Base-by-base conservation (phyloP, 1,139 yeast genomes). In the Yamadazyma conglobata region DNA sequence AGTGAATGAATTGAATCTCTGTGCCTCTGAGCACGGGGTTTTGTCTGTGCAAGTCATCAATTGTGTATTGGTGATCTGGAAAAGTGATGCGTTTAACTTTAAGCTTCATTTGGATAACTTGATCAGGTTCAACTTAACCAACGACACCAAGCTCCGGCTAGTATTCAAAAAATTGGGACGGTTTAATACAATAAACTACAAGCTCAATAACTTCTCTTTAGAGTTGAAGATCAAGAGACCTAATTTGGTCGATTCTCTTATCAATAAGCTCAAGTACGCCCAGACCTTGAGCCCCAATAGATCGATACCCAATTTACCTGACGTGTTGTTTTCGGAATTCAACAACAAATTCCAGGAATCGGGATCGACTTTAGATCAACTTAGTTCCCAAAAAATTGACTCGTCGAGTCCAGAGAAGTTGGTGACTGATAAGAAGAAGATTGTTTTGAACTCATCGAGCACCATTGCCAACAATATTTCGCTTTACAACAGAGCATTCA, bases 51-150 rank as follows among this genome's bases (percentile, higher is more conserved):
- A 50, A 10, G 31, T 47, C 2, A 35, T 41, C 13, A 27, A 33
- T 6, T 30, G 32, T 15, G 35, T 39, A 13, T 16, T 48, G 10
- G 35, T 47, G 6, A 17, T 47, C 11, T 47, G 52, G 53, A 26
- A 33, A 10, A 33, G 37, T 18, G 24, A 29, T 7, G 15, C 24
- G 5, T 22, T n/a, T 15, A 23, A 32, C 21, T 22, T 30, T 15
- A 27, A 20, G 6, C 24, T 43, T 6, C 38, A 41, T 23, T 39
- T 43, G 26, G 22, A 37, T 10, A 48, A 48, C 25, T 35, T 49
- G 19, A 18, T 25, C 9, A 32, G 21, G 6, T 32, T 17, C 17
- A 16, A n/a, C 10, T 4, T 21, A 6, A 5, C 18, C 2, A 15
- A 21, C 3, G 17, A 24, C 2, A 16, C 15, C 3, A 6, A 15